phyloP scores from a whole-genome alignment of 495 filamentous ascomycete species.

The Recurvomyces mirabilis region DNA sequence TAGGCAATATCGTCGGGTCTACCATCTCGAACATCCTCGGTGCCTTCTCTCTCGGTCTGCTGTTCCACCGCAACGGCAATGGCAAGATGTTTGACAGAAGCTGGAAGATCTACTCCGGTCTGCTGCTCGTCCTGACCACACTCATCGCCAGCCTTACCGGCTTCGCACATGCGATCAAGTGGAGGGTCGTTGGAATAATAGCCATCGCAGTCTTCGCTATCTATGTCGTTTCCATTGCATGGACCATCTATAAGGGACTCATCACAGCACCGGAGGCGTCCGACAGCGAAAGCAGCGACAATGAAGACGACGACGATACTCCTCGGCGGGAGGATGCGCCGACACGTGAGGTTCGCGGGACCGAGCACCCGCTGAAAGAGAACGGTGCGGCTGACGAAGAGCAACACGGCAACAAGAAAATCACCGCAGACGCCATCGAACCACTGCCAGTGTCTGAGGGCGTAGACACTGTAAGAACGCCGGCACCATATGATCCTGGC shows the following conservation, averaged over 20 bases:
- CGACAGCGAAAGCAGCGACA: slow-evolving; percentile 19
- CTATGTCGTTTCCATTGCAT: slow-evolving; percentile 39
- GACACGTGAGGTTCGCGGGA: no score
- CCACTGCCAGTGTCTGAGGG: not conserved
- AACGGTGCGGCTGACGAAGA: no score
- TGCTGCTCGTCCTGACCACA: slow-evolving; percentile 34
- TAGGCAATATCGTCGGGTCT: slow-evolving; percentile 47
- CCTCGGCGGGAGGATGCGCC: not conserved
- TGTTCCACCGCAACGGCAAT: slow-evolving; percentile 27
- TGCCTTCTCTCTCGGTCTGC: slow-evolving; percentile 43
- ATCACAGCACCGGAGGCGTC: slow-evolving; percentile 32
- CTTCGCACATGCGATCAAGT: slow-evolving; percentile 19
- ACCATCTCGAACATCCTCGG: slow-evolving; percentile 46
- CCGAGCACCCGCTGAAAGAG: no score
- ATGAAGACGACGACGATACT: not conserved
- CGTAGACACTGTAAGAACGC: no score
- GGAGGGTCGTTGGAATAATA: slow-evolving; percentile 30
- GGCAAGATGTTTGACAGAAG: slow-evolving; percentile 33
- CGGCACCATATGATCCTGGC: no score
- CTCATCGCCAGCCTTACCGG: slow-evolving; percentile 29
- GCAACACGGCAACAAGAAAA: no score
- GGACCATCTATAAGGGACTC: slow-evolving; percentile 37
- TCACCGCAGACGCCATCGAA: no score
- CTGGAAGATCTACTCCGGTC: slow-evolving; percentile 37
- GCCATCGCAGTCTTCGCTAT: slow-evolving; percentile 36